Base-by-base conservation (phyloP, 106 monocot species). In the Phalaenopsis equestris region DNA sequence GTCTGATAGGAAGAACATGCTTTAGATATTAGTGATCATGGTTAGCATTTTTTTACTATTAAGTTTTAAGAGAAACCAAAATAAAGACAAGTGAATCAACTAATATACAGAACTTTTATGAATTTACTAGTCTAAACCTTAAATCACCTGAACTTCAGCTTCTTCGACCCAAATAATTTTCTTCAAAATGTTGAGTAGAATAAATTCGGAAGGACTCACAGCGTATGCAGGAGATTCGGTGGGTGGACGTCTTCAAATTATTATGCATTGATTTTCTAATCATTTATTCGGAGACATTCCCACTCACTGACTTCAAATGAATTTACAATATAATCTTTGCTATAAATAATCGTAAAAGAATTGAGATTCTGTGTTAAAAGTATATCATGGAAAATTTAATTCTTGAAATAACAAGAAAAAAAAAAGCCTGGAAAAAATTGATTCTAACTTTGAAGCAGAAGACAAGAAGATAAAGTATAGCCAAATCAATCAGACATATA, bases 101-200 rank as follows among this genome's bases (percentile, higher is more conserved):
- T 76, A 48, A 39, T 38, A 18, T 18, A 75, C n/a, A 77, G 42
- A 75, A 48, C 15, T 42, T 76, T 42, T 41, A 47, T 48, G 5
- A 47, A 14, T 18, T 45, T 74, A 8, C 78, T 36, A 1, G 77
- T 74, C 45, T 52, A 52, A 19, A 67, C 8, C 3, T 17, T 42
- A 86, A 77, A 75, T 57, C 86, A 74, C 96, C 89, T 89, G 81
- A 72, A 96, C 83, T 88, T 96, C 93, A 2, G 76, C 42, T 36
- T 91, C 91, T 81, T 96, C 93, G 80, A 90, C 78, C 96, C 96
- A 96, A 67, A 96, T 75, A 70, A 96, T 96, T 80, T 93, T 81
- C 86, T 96, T 93, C 16, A 93, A 81, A 78, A 96, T 91, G 82
- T 96, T 96, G 38, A 85, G 83, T 3, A 93, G 93, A 55, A 87